These are phyloP conservation scores for Cruciata laevipes DNA, from an alignment of 257 asterid species.

Conservation along the genomic window DNA sequence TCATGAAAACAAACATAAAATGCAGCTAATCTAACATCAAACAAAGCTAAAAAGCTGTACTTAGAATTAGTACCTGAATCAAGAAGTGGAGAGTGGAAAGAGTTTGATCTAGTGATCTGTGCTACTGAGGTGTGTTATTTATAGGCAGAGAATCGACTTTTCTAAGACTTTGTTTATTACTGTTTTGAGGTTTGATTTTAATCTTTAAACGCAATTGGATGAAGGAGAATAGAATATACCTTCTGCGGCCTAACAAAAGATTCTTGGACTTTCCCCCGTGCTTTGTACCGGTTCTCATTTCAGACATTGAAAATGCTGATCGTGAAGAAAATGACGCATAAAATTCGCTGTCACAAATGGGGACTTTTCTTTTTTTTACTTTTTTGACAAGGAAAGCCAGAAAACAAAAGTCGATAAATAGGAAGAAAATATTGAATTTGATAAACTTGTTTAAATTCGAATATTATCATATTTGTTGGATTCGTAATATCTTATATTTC, in stretches of 20 bases:
- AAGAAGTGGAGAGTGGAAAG: conserved; percentile 5
- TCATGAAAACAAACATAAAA: neutral
- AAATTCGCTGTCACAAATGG: conserved; percentile 3
- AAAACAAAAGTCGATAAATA: neutral
- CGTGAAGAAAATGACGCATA: neutral
- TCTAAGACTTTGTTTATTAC: neutral
- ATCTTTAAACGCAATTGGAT: neutral
- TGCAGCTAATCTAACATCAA: neutral
- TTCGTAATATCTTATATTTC: too few species aligned
- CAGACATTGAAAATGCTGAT: neutral
- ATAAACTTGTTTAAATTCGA: too few species aligned
- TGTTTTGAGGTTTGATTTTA: neutral
- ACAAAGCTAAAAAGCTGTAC: too few species aligned
- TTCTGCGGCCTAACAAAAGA: conserved; percentile 11
- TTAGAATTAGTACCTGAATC: conserved; percentile 12
- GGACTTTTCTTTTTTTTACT: neutral
- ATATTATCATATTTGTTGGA: too few species aligned
- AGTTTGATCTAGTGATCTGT: conserved; percentile 3
- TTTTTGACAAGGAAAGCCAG: neutral
- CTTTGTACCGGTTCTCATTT: neutral
- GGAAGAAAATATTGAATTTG: too few species aligned
- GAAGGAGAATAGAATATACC: neutral
- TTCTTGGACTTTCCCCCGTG: neutral
- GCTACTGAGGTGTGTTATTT: conserved; percentile 2
- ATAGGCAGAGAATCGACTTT: conserved; percentile 8